These are phyloP conservation scores for Globisporangium uncinulatum DNA, from an alignment of 352 stramenopile genomes.

Conservation along the genomic window DNA sequence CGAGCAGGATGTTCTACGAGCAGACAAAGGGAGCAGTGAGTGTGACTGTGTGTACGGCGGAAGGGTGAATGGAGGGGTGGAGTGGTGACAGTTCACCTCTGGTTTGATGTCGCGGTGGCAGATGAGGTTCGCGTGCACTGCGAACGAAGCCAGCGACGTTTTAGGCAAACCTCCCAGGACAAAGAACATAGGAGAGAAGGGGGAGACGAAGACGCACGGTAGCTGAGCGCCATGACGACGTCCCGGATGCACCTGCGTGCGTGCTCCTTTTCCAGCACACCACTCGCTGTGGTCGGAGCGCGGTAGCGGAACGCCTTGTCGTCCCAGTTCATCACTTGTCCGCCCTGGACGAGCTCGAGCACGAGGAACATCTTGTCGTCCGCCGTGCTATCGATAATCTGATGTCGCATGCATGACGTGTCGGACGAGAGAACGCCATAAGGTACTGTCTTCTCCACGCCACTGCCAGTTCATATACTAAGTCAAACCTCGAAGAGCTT, in stretches of 20 bases:
- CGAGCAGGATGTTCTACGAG: constrained; percentile 58
- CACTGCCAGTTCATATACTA: no score
- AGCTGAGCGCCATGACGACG: constrained; percentile 73
- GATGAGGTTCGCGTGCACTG: constrained; percentile 76
- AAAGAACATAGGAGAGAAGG: background rate
- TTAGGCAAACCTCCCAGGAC: background rate
- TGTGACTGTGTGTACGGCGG: no score
- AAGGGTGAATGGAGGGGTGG: no score
- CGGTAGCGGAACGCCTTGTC: constrained; percentile 62
- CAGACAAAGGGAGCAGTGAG: background rate
- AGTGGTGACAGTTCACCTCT: constrained; percentile 17
- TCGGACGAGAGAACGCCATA: background rate
- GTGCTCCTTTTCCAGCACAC: constrained; percentile 27
- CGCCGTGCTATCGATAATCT: constrained; percentile 76
- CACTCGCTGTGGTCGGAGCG: constrained; percentile 16
- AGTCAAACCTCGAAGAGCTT: constrained; percentile 57
- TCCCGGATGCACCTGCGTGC: constrained; percentile 63
- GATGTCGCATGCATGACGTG: constrained; percentile 1
- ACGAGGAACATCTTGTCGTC: constrained; percentile 81
- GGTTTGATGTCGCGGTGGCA: constrained; percentile 85
- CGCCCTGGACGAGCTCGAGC: constrained; percentile 74
- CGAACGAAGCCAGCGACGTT: background rate
- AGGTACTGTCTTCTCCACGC: no score
- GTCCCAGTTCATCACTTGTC: constrained; percentile 85
- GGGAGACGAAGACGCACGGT: constrained; percentile 29